Conservation (phyloP, 306 rosid species). For the Citrullus amarus region DNA sequence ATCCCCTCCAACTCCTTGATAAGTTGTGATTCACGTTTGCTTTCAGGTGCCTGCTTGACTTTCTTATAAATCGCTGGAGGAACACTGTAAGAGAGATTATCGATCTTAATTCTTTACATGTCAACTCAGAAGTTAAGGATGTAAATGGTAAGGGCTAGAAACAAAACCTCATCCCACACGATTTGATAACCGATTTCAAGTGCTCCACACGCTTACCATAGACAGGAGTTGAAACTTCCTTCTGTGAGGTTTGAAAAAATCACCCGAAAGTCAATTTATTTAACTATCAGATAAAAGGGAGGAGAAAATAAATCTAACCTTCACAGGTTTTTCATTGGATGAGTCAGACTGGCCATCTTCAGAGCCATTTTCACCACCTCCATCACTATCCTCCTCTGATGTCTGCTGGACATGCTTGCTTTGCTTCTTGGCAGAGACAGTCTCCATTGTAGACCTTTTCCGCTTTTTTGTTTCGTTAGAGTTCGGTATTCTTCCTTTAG, state of each 20-base stretch:
- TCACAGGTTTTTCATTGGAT: conserved; percentile 47
- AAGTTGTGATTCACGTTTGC: conserved; percentile 66
- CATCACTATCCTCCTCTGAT: conserved; percentile 35
- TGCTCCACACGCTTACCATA: conserved; percentile 84
- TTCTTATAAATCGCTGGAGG: conserved; percentile 76
- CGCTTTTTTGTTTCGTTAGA: conserved; percentile 43
- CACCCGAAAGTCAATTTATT: conserved; percentile 3
- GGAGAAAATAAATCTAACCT: conserved; percentile 32
- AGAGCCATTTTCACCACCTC: conserved; percentile 44
- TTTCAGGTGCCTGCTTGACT: conserved; percentile 80
- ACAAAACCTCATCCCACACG: conserved; percentile 87
- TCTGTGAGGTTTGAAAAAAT: conserved; percentile 36
- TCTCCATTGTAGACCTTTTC: conserved; percentile 43
- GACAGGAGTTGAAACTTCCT: conserved; percentile 59
- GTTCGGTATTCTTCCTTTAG: conserved; percentile 42
- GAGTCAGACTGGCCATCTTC: conserved; percentile 67
- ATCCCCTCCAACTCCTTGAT: conserved; percentile 81
- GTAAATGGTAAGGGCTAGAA: conserved; percentile 11
- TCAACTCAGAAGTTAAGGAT: conserved; percentile 15
- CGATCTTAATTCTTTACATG: conserved; percentile 13
- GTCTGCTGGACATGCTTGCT: conserved; percentile 30
- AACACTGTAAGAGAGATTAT: conserved; percentile 38
- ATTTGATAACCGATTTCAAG: conserved; percentile 82
- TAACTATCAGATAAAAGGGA: neutral
- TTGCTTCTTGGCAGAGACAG: conserved; percentile 44